A percentile compares a stretch with the other conserved stretches of the same genome.
Conservation (phyloP, 2,329 filamentous ascomycete genomes). For the Calonectria ilicicola region DNA sequence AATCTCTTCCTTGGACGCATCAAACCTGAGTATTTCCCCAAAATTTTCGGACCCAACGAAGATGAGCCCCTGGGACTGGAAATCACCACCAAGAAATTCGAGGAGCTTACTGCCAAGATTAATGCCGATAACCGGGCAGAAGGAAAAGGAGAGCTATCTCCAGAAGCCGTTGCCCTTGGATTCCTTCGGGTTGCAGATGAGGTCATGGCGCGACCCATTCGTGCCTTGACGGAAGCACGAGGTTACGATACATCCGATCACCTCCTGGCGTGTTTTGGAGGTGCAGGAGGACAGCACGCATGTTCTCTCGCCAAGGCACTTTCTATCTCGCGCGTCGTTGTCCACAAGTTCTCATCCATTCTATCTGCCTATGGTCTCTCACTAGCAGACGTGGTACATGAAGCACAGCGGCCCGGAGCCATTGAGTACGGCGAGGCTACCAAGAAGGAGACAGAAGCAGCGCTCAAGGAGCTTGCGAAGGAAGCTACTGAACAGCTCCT, state of each 20-base stretch:
- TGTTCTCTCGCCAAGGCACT: constrained; percentile 54
- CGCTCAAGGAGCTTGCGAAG: constrained; percentile 31
- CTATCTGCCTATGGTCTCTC: constrained; percentile 58
- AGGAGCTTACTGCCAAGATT: constrained; percentile 55
- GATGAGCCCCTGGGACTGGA: constrained; percentile 63
- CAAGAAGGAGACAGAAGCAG: constrained; percentile 17
- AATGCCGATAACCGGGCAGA: constrained; percentile 50
- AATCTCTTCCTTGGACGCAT: constrained; percentile 75
- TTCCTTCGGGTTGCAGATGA: constrained; percentile 53
- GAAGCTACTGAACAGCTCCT: constrained; percentile 22
- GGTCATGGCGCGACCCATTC: constrained; percentile 51
- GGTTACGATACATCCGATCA: constrained; percentile 51
- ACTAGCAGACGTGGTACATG: constrained; percentile 56
- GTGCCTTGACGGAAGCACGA: constrained; percentile 50
- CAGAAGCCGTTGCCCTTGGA: constrained; percentile 51
- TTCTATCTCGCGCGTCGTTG: constrained; percentile 53
- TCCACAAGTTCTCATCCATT: constrained; percentile 57
- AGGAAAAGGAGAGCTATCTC: constrained; percentile 43
- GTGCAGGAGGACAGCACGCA: constrained; percentile 55
- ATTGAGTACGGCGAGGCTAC: constrained; percentile 40
- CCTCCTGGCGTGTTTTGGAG: constrained; percentile 49
- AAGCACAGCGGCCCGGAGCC: constrained; percentile 48
- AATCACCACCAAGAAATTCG: constrained; percentile 53
- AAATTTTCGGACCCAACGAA: constrained; percentile 78
- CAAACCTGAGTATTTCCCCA: constrained; percentile 75